Evolutionary conservation across 306 rosid genomes (phyloP).

Genomic region (Crataegus laevigata): DNA sequence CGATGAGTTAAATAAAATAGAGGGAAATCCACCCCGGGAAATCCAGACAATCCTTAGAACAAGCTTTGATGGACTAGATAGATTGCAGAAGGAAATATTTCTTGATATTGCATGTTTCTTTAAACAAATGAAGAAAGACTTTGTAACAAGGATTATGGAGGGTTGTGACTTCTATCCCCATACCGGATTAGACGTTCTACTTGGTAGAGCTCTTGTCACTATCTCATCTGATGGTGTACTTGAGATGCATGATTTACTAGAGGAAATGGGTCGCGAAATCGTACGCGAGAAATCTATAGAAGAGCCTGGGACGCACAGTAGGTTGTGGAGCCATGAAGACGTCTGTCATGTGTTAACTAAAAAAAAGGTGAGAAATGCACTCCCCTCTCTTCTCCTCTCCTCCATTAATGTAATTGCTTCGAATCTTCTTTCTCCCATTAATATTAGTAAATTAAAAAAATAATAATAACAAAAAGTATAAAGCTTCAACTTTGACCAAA

Average conservation of each 20-base stretch:
- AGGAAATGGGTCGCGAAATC: too few relatives aligned
- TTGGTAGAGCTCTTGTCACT: too few relatives aligned
- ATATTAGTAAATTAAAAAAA: too few relatives aligned
- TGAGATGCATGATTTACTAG: too few relatives aligned
- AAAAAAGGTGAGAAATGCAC: too few relatives aligned
- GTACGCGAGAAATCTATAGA: too few relatives aligned
- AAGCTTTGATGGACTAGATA: neutral
- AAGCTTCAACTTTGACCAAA: neutral
- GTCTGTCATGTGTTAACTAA: accelerated
- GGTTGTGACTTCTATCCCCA: slow-evolving; percentile 16
- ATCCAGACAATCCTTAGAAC: slow-evolving; percentile 4
- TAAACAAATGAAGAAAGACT: slow-evolving; percentile 19
- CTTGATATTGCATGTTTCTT: slow-evolving; percentile 36
- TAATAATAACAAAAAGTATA: neutral
- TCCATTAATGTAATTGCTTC: too few relatives aligned
- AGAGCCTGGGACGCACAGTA: too few relatives aligned
- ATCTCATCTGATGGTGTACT: too few relatives aligned
- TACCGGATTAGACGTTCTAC: slow-evolving; percentile 12
- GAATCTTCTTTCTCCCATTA: too few relatives aligned
- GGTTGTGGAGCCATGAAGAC: too few relatives aligned
- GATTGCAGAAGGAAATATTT: slow-evolving; percentile 18
- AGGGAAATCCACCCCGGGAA: neutral
- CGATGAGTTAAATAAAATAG: neutral
- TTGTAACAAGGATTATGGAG: slow-evolving; percentile 12
- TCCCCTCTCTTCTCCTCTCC: too few relatives aligned